A percentile compares a stretch with the other conserved stretches of the same genome.
These are phyloP conservation scores for Neckera pumila DNA, from an alignment of 225 moss, liverwort and hornwort genomes.

Conservation along the genomic window DNA sequence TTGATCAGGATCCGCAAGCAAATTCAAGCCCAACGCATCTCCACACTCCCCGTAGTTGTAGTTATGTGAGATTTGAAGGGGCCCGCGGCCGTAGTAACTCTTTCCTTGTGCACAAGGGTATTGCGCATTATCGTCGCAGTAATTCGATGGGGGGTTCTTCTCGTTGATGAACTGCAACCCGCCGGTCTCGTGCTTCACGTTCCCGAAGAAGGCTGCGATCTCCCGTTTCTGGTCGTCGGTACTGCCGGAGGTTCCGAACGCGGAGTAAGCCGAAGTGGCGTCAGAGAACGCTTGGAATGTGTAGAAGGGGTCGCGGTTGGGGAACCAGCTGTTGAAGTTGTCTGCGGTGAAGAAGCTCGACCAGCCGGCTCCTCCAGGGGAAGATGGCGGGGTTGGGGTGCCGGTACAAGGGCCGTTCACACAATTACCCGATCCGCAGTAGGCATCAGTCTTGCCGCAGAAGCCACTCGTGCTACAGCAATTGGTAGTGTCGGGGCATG, in stretches of 20 bases:
- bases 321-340: slow-evolving; percentile 16
- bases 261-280: not conserved
- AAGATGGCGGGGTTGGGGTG: not conserved
- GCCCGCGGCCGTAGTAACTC: slow-evolving; percentile 38
- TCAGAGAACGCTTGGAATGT: not conserved
- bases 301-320: slow-evolving; percentile 3
- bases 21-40: not conserved
- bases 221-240: slow-evolving; percentile 15
- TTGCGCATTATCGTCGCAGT: not conserved
- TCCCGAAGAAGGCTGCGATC: slow-evolving; percentile 31
- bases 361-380: not conserved
- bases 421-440: slow-evolving; percentile 5
- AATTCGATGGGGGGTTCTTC: not conserved
- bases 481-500: not conserved
- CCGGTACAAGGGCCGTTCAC: slow-evolving; percentile 8
- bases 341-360: slow-evolving; percentile 2
- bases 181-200: slow-evolving; percentile 20
- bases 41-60: slow-evolving; percentile 46
- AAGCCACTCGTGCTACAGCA: slow-evolving; percentile 5
- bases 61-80: slow-evolving; percentile 37
- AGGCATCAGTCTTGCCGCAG: not conserved
- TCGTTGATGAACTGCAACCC: not conserved
- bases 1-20: slow-evolving; percentile 26
- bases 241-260: slow-evolving; percentile 9
- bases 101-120: slow-evolving; percentile 30